Evolutionary conservation across 2,329 filamentous ascomycete genomes (phyloP).

Genomic region (Talaromyces sp.): DNA sequence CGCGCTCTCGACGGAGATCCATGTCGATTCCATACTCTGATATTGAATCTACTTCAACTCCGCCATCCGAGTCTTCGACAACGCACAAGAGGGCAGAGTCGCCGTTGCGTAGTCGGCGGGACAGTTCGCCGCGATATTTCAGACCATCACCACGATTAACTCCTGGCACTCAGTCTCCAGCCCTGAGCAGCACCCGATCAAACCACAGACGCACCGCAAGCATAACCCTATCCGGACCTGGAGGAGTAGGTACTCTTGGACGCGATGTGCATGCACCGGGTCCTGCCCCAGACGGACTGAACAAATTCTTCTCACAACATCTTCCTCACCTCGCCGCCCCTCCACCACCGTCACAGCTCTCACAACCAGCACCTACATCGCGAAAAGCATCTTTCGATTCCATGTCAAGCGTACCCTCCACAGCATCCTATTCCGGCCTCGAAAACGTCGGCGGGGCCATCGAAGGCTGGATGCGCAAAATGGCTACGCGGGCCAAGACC

Average conservation of each 20-base stretch:
- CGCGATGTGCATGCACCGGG: conserved; percentile 50
- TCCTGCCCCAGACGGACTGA: conserved; percentile 77
- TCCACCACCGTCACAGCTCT: conserved; percentile 43
- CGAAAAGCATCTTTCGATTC: conserved; percentile 31
- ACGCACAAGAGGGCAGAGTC: conserved; percentile 19
- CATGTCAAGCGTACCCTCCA: conserved; percentile 24
- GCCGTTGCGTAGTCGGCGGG: conserved; percentile 14
- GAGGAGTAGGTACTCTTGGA: conserved; percentile 79
- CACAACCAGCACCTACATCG: conserved; percentile 49
- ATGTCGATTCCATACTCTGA: conserved; percentile 48
- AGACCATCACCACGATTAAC: conserved; percentile 2
- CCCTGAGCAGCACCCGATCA: conserved; percentile 17
- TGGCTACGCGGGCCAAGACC: conserved; percentile 50
- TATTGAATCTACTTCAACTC: conserved; percentile 45
- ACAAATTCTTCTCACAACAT: conserved; percentile 76
- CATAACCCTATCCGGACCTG: conserved; percentile 70
- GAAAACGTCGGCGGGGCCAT: conserved; percentile 83
- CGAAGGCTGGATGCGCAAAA: conserved; percentile 83
- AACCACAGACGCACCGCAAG: conserved; percentile 36
- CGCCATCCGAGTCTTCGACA: conserved; percentile 21
- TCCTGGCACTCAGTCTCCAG: conserved; percentile 1
- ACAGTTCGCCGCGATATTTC: conserved; percentile 4
- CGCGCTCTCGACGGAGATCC: conserved; percentile 83
- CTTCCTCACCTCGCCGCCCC: conserved; percentile 72
- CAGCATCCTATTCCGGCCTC: conserved; percentile 44